Conservation (phyloP, 495 filamentous ascomycete species). For the Hypomontagnella monticulosa region DNA sequence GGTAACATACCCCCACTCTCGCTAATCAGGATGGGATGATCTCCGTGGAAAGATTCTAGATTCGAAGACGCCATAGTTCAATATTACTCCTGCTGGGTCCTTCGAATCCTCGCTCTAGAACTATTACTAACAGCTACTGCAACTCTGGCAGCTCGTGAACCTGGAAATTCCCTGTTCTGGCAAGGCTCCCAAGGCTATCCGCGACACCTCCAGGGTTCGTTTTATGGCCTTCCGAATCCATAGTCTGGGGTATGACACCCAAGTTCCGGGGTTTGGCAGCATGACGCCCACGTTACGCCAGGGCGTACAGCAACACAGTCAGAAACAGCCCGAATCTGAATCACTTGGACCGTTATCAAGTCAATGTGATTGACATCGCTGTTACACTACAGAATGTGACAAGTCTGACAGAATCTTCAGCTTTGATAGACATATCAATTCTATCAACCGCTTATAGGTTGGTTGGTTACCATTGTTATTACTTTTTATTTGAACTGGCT, state of each 20-base stretch:
- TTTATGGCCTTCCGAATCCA: conserved; percentile 21
- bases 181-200: conserved; percentile 13
- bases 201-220: conserved; percentile 21
- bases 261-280: conserved; percentile 38
- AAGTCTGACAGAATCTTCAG: conserved; percentile 21
- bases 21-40: conserved; percentile 27
- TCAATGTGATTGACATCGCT: conserved; percentile 16
- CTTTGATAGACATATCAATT: conserved; percentile 3
- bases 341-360: conserved; percentile 7
- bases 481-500: conserved; percentile 7
- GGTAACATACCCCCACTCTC: conserved; percentile 28
- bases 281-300: conserved; percentile 27
- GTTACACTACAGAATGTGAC: conserved; percentile 36
- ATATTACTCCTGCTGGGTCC: conserved; percentile 15
- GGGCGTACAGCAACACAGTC: conserved; percentile 14
- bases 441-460: not conserved
- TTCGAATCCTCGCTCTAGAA: conserved; percentile 8
- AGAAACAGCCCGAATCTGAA: conserved; percentile 34
- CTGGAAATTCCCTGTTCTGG: conserved; percentile 20
- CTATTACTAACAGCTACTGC: conserved; percentile 14
- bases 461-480: conserved; percentile 4
- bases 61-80: conserved; percentile 15
- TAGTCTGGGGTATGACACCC: not conserved
- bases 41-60: conserved; percentile 30
- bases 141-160: conserved; percentile 1